Conservation (phyloP, 106 monocot genomes). For the Dioscorea zingiberensis region DNA sequence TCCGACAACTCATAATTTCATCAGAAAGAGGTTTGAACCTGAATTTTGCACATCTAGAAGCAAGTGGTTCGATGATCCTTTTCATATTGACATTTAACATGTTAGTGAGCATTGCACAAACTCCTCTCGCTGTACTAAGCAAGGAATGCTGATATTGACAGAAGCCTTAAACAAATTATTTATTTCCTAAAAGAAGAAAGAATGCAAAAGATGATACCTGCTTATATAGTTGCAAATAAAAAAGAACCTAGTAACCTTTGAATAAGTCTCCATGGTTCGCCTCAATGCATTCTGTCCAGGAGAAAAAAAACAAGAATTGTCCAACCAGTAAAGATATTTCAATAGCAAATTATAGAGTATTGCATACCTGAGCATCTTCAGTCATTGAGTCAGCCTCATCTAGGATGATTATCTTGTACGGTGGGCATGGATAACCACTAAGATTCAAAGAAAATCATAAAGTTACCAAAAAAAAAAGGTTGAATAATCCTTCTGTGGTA, state of each 20-base stretch:
- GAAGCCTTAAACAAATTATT: not conserved
- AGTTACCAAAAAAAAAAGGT: not conserved
- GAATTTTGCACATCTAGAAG: conserved; percentile 98
- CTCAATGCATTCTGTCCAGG: conserved; percentile 86
- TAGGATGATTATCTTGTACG: conserved; percentile 92
- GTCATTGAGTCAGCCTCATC: conserved; percentile 99
- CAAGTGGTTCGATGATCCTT: conserved; percentile 99
- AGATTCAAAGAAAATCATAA: conserved; percentile 11
- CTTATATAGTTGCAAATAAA: conserved; percentile 99
- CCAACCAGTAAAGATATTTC: not conserved
- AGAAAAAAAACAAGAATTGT: conserved; percentile 4
- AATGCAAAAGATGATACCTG: conserved; percentile 41
- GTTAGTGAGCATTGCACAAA: not conserved
- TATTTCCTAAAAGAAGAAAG: not conserved
- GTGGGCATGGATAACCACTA: conserved; percentile 83
- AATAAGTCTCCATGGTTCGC: conserved; percentile 96
- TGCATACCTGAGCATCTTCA: conserved; percentile 90
- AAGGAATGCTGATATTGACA: not conserved
- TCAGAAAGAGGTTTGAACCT: conserved; percentile 90
- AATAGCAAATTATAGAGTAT: not conserved
- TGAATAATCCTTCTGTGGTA: not conserved
- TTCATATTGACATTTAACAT: not conserved
- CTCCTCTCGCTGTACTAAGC: not conserved
- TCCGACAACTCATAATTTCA: conserved; percentile 77
- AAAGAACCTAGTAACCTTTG: conserved; percentile 94